Conservation (phyloP, 78 protist species). For the Creolimax fragrantissima region DNA sequence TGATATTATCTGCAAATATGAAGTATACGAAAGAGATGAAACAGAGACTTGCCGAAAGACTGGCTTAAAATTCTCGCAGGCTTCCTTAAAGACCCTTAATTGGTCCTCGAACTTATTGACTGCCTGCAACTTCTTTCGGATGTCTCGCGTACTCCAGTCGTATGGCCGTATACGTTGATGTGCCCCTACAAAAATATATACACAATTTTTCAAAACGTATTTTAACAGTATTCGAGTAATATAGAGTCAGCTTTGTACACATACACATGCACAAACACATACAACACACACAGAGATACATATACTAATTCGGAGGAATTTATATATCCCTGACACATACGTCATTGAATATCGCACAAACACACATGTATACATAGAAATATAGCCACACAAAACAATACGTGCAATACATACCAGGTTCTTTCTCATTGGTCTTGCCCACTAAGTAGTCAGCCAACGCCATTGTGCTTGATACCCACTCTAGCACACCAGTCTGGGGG, state of each 20-base stretch:
- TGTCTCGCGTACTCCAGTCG: not conserved
- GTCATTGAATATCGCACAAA: too few species aligned
- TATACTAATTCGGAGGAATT: not conserved
- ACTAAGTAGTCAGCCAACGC: constrained; percentile 42
- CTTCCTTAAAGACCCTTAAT: not conserved
- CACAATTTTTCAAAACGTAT: not conserved
- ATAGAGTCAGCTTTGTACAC: not conserved
- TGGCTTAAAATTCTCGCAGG: constrained; percentile 36
- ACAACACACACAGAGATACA: not conserved
- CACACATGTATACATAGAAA: too few species aligned
- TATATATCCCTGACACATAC: not conserved
- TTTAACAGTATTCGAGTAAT: not conserved
- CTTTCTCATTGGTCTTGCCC: too few species aligned
- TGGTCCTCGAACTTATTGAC: not conserved
- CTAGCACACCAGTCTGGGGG: constrained; percentile 58
- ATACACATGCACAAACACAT: not conserved
- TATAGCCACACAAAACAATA: too few species aligned
- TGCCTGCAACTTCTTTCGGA: not conserved
- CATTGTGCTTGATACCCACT: constrained; percentile 53
- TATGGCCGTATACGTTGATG: not conserved
- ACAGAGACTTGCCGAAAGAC: constrained; percentile 36
- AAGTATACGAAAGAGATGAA: not conserved
- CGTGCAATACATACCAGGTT: too few species aligned
- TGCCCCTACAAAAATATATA: not conserved
- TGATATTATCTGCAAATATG: too few species aligned